Percentiles rank a stretch among this genome's conserved stretches.
These are phyloP conservation scores for Pichia occidentalis DNA, from an alignment of 805 yeast genomes.

Conservation along the genomic window DNA sequence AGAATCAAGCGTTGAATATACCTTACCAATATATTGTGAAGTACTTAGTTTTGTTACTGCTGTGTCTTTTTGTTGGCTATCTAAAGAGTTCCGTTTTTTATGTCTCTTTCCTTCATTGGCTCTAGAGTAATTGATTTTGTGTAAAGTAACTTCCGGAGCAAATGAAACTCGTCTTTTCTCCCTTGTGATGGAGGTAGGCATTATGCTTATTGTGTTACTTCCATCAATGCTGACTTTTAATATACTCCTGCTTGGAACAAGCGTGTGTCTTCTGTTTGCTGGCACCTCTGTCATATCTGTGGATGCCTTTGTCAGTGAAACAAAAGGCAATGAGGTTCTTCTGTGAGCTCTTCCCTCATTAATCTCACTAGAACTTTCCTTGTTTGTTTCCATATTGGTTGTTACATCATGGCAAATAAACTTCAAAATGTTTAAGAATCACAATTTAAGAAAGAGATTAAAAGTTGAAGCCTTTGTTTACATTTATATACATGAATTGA, in stretches of 20 bases:
- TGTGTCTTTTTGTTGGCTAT: not conserved
- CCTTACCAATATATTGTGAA: slow-evolving; percentile 5
- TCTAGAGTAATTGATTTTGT: slow-evolving; percentile 29
- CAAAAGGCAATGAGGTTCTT: slow-evolving; percentile 9
- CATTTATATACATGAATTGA: too few relatives aligned
- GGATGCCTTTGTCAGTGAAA: not conserved
- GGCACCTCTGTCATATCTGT: not conserved
- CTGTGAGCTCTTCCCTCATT: too few relatives aligned
- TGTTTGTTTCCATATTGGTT: too few relatives aligned
- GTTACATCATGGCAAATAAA: too few relatives aligned
- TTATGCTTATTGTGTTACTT: slow-evolving; percentile 33
- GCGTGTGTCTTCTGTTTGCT: slow-evolving; percentile 28
- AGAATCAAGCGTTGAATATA: slow-evolving; percentile 8
- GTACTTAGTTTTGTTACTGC: slow-evolving; percentile 3
- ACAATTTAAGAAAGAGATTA: too few relatives aligned
- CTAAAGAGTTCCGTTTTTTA: slow-evolving; percentile 9
- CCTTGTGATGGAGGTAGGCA: slow-evolving; percentile 23
- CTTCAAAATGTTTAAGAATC: too few relatives aligned
- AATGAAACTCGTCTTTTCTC: slow-evolving; percentile 59
- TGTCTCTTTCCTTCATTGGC: slow-evolving; percentile 10
- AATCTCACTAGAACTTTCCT: too few relatives aligned
- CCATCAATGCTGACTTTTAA: slow-evolving; percentile 29
- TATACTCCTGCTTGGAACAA: slow-evolving; percentile 35
- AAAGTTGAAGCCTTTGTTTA: too few relatives aligned
- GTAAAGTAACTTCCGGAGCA: slow-evolving; percentile 68